Evolutionary conservation across 2,329 filamentous ascomycete genomes (phyloP).

Genomic region (Colletotrichum camelliae): DNA sequence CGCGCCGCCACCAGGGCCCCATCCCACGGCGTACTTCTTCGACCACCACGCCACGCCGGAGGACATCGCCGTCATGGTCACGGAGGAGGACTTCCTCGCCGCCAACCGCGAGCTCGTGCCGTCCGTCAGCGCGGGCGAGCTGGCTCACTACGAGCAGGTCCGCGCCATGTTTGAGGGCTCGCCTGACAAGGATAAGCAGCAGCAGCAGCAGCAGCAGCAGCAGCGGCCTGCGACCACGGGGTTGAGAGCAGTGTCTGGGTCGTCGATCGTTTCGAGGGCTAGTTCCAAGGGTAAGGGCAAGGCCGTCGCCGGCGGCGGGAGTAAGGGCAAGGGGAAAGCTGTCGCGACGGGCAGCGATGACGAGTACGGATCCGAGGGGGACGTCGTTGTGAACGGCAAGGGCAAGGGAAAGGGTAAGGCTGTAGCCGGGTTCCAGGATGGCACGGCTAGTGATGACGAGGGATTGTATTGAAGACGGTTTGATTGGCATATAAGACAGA

Average conservation of each 20-base stretch:
- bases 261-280: conserved; percentile 29
- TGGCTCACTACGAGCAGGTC: conserved; percentile 89
- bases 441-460: conserved; percentile 62
- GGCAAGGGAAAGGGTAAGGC: conserved; percentile 64
- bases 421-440: conserved; percentile 55
- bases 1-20: conserved; percentile 37
- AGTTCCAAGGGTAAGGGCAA: conserved; percentile 41
- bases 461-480: conserved; percentile 52
- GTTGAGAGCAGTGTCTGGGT: conserved; percentile 28
- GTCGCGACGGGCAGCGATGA: conserved; percentile 37
- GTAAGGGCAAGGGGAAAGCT: conserved; percentile 45
- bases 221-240: conserved; percentile 12
- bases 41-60: conserved; percentile 85
- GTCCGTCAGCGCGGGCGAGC: conserved; percentile 88
- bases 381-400: conserved; percentile 31
- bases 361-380: conserved; percentile 35
- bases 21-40: conserved; percentile 93
- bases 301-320: conserved; percentile 31
- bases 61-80: conserved; percentile 87
- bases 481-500: background rate
- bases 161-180: conserved; percentile 80
- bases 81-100: conserved; percentile 83
- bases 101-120: conserved; percentile 89
- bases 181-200: conserved; percentile 49
- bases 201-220: conserved; percentile 12